Conservation (phyloP, 2,329 filamentous ascomycete genomes). For the Xylaria sp. region DNA sequence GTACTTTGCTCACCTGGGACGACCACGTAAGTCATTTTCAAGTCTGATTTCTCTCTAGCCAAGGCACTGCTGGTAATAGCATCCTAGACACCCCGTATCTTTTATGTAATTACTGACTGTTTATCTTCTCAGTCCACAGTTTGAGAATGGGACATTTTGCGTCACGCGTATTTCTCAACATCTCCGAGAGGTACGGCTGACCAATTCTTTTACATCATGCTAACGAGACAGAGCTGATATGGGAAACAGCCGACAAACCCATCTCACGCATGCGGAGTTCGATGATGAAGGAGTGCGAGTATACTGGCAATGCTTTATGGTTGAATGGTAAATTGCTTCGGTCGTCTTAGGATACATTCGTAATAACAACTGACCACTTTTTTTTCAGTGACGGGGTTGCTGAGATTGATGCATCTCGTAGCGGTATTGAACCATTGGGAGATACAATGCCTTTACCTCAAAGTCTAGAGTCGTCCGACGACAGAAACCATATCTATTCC, state of each 20-base stretch:
- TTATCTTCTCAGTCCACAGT: slow-evolving; percentile 44
- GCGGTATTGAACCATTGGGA: slow-evolving; percentile 53
- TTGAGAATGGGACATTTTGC: slow-evolving; percentile 52
- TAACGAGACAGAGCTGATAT: slow-evolving; percentile 9
- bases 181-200: slow-evolving; percentile 48
- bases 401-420: slow-evolving; percentile 62
- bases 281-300: slow-evolving; percentile 65
- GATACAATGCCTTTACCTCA: slow-evolving; percentile 53
- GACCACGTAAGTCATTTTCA: slow-evolving; percentile 43
- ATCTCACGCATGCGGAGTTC: slow-evolving; percentile 40
- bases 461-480: slow-evolving; percentile 49
- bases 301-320: slow-evolving; percentile 78
- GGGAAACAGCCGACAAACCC: slow-evolving; percentile 36
- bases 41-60: not conserved
- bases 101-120: slow-evolving; percentile 4
- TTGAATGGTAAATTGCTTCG: slow-evolving; percentile 70
- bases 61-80: not conserved
- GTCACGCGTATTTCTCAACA: slow-evolving; percentile 48
- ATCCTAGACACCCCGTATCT: not conserved
- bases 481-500: slow-evolving; percentile 53
- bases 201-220: not conserved
- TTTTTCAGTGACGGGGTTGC: slow-evolving; percentile 72
- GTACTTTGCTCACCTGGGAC: slow-evolving; percentile 52
- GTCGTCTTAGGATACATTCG: not conserved
- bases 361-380: slow-evolving; percentile 9